phyloP scores from a whole-genome alignment of 768 basidiomycete genomes.

The Psilocybe subaeruginosa region DNA sequence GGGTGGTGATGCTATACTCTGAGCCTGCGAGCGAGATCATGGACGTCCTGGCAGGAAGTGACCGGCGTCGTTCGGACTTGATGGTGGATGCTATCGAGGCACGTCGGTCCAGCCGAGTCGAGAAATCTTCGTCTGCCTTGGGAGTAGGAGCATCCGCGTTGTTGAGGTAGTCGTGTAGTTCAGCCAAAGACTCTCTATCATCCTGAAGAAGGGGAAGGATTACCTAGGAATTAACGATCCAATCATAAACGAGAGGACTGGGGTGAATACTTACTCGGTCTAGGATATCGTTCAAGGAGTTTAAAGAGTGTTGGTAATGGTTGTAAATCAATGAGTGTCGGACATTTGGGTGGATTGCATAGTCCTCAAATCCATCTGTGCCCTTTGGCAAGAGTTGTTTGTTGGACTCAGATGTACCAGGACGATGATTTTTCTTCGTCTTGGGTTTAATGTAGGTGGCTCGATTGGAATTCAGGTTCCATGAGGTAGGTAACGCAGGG shows the following conservation, averaged over 20 bases:
- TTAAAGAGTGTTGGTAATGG: slow-evolving; percentile 81
- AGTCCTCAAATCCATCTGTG: neutral
- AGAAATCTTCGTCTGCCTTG: slow-evolving; percentile 7
- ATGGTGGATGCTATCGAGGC: slow-evolving; percentile 40
- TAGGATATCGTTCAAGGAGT: slow-evolving; percentile 79
- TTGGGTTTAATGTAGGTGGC: slow-evolving; percentile 47
- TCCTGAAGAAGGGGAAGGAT: slow-evolving; percentile 51
- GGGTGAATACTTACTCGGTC: slow-evolving; percentile 59
- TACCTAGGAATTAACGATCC: neutral
- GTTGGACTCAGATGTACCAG: slow-evolving; percentile 69
- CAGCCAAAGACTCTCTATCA: slow-evolving; percentile 72
- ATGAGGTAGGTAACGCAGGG: slow-evolving; percentile 17
- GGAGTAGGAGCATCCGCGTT: slow-evolving; percentile 24
- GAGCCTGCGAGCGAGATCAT: slow-evolving; percentile 56
- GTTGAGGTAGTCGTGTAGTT: slow-evolving; percentile 72
- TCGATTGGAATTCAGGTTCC: slow-evolving; percentile 48
- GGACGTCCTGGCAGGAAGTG: slow-evolving; percentile 68
- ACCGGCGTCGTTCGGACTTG: slow-evolving; percentile 67
- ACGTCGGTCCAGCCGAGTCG: slow-evolving; percentile 26
- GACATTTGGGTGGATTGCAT: slow-evolving; percentile 15
- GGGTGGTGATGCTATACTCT: slow-evolving; percentile 43
- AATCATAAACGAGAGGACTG: neutral
- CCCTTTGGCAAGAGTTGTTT: slow-evolving; percentile 47
- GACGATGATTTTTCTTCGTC: slow-evolving; percentile 48
- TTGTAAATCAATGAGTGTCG: slow-evolving; percentile 59